Evolutionary conservation across 768 basidiomycete genomes (phyloP).

Genomic region (Artomyces pyxidatus): DNA sequence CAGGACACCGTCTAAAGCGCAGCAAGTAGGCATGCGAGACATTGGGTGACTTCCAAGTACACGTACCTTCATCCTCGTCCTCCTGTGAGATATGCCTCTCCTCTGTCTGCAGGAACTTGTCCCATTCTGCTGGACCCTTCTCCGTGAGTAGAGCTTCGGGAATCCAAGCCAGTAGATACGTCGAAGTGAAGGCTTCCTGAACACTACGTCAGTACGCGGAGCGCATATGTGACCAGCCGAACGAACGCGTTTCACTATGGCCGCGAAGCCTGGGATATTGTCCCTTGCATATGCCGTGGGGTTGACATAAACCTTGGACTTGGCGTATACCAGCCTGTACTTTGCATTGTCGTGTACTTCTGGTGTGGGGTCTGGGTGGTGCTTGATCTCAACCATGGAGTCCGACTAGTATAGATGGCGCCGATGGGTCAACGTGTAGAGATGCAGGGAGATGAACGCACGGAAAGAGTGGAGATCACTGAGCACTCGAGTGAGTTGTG

Average conservation of each 20-base stretch:
- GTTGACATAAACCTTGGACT: slow-evolving; percentile 93
- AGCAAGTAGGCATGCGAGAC: background rate
- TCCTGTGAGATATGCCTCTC: slow-evolving; percentile 41
- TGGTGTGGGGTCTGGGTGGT: slow-evolving; percentile 23
- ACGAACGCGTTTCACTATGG: slow-evolving; percentile 81
- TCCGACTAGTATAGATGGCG: slow-evolving; percentile 25
- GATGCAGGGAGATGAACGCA: slow-evolving; percentile 23
- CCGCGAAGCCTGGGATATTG: slow-evolving; percentile 90
- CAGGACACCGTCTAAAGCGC: slow-evolving; percentile 61
- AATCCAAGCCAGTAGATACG: slow-evolving; percentile 86
- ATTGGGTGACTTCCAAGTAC: slow-evolving; percentile 2
- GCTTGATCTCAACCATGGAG: slow-evolving; percentile 76
- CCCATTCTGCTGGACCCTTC: slow-evolving; percentile 77
- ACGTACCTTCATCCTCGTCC: slow-evolving; percentile 69
- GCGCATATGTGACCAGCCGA: slow-evolving; percentile 1
- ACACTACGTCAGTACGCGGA: slow-evolving; percentile 10
- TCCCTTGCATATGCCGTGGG: slow-evolving; percentile 88
- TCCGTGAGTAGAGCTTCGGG: slow-evolving; percentile 80
- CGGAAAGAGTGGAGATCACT: slow-evolving; percentile 28
- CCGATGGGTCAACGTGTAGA: background rate
- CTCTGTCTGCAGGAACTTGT: slow-evolving; percentile 84
- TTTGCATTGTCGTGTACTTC: slow-evolving; percentile 44
- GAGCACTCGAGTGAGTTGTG: no score
- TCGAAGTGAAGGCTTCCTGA: slow-evolving; percentile 69
- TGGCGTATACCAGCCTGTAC: slow-evolving; percentile 76